A percentile compares a stretch with the other conserved stretches of the same genome.
Evolutionary conservation across 2,329 filamentous ascomycete genomes (phyloP).

Genomic region (Emmonsia crescens): DNA sequence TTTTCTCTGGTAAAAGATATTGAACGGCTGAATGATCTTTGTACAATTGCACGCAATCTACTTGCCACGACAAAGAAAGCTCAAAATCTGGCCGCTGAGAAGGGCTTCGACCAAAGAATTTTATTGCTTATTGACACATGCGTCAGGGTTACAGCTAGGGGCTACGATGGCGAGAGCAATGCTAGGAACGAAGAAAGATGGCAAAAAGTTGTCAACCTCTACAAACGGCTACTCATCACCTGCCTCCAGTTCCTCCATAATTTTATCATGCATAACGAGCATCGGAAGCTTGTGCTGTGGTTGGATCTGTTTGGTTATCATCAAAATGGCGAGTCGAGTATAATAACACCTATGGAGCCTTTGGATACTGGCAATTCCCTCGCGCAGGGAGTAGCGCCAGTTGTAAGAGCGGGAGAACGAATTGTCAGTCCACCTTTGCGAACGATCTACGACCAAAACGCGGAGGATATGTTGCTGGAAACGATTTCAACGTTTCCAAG

Average conservation of each 20-base stretch:
- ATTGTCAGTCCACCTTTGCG: slow-evolving; percentile 33
- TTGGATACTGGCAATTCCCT: slow-evolving; percentile 27
- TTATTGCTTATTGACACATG: slow-evolving; percentile 53
- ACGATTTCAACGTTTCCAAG: slow-evolving; percentile 35
- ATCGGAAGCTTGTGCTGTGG: slow-evolving; percentile 55
- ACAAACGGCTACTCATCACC: slow-evolving; percentile 55
- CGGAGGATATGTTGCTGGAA: slow-evolving; percentile 33
- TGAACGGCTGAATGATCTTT: slow-evolving; percentile 51
- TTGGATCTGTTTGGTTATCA: slow-evolving; percentile 53
- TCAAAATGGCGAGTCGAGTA: slow-evolving; percentile 35
- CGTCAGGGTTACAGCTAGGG: slow-evolving; percentile 52
- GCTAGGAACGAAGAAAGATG: slow-evolving; percentile 53
- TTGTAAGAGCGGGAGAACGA: slow-evolving; percentile 34
- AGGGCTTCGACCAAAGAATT: slow-evolving; percentile 50
- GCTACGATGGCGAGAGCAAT: slow-evolving; percentile 54
- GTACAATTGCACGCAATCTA: slow-evolving; percentile 52
- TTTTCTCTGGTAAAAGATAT: slow-evolving; percentile 50
- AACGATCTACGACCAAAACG: slow-evolving; percentile 34
- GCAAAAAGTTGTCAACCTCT: slow-evolving; percentile 55
- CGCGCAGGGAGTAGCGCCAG: slow-evolving; percentile 30
- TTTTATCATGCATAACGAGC: slow-evolving; percentile 54
- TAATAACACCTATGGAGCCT: slow-evolving; percentile 34
- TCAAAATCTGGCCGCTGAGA: slow-evolving; percentile 52
- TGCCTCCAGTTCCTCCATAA: slow-evolving; percentile 58
- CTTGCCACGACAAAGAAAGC: slow-evolving; percentile 50